Base-by-base conservation (phyloP, 495 filamentous ascomycete genomes). In the Entonaema liquescens region DNA sequence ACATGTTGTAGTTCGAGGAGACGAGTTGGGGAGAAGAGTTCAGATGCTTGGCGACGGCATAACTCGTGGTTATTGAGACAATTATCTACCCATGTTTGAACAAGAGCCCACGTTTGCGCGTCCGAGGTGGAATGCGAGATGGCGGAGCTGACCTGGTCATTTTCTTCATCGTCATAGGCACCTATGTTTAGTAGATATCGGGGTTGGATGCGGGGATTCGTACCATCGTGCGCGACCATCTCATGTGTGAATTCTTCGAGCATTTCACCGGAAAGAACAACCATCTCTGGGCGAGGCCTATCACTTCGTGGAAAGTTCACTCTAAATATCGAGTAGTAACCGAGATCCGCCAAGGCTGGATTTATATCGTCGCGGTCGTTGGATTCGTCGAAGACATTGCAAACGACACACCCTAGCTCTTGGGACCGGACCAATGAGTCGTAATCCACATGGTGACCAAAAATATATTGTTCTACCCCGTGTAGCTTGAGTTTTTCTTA, bases 301-400 rank as follows among this genome's bases (percentile, higher is more conserved):
- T 47, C 5, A 6, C 7, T 15, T 2, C 26, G 53, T 6, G 62
- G 53, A 1, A 65, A 59, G 36, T 0, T 25, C 1, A 74, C 33
- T n/a, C 26, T 35, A 50, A 74, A 74, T n/a, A 68, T 53, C 3
- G 73, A 72, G 8, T 72, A 75, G 38, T 72, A 75, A 0, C 70
- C 70, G 3, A 63, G 8, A 2, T 35, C 9, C 15, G 52, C 56
- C 2, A 75, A 62, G 3, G 52, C 53, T 5, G 52, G 4, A 40
- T 70, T 67, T 8, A 56, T 23, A 42, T 75, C 65, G 29, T 55
- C 52, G 19, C 31, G 29, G 7, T 67, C 60, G 26, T 65, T 58
- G 1, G 2, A 15, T 2, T 60, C 29, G 15, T 17, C 49, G 21
- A 75, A 58, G 11, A 62, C 57, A 0, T 40, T 35, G 33, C 69